Conservation (phyloP, 148 eudicot species). For the Camellia lanceoleosa region DNA sequence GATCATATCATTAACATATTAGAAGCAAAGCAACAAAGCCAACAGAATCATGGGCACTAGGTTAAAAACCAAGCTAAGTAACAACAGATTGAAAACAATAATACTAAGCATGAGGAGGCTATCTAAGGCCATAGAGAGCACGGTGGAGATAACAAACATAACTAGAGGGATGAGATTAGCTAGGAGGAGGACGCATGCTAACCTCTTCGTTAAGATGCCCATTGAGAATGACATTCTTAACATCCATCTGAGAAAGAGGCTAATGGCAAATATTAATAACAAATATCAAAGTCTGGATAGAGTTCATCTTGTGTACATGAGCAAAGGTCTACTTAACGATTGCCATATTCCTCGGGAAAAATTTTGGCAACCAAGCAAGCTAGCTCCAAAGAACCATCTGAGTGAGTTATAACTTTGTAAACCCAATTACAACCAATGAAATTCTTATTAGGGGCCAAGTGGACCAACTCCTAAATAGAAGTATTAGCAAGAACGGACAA, state of each 20-base stretch:
- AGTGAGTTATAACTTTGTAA: no score
- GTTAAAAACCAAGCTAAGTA: not conserved
- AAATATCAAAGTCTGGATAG: not conserved
- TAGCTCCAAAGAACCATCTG: no score
- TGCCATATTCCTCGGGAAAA: no score
- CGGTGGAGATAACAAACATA: not conserved
- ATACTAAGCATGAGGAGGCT: constrained; percentile 3
- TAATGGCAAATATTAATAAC: not conserved
- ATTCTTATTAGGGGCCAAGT: no score
- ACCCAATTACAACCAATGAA: no score
- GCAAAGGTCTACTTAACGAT: no score
- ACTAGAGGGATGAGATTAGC: not conserved
- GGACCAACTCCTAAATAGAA: no score
- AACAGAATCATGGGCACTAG: not conserved
- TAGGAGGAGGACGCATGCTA: not conserved
- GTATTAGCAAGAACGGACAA: no score
- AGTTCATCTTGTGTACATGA: not conserved
- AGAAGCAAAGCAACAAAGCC: not conserved
- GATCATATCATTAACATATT: not conserved
- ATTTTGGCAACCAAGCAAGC: no score
- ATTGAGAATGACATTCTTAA: not conserved
- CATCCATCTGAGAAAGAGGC: not conserved
- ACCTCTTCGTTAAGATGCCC: constrained; percentile 2
- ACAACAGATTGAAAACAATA: not conserved
- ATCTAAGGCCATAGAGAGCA: not conserved